Percentiles rank a stretch among this genome's conserved stretches.
Evolutionary conservation across 768 basidiomycete genomes (phyloP).

Genomic region (Trichaptum fuscoviolaceum): DNA sequence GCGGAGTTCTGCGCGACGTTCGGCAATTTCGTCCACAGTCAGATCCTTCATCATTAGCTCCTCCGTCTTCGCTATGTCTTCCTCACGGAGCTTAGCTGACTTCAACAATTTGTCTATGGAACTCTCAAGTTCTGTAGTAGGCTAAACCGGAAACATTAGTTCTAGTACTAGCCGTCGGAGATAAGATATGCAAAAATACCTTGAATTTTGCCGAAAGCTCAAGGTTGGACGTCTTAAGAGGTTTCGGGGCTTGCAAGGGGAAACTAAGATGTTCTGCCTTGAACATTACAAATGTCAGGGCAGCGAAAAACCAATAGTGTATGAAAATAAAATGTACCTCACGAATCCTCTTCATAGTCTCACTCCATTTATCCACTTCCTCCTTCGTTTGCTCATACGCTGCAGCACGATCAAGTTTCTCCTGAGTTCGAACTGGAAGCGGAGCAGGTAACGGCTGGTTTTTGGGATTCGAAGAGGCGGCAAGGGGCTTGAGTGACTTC

Average conservation of each 20-base stretch:
- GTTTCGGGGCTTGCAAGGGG: conserved; percentile 64
- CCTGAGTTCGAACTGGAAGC: conserved; percentile 79
- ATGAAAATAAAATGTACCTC: conserved; percentile 45
- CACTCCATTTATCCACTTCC: conserved; percentile 92
- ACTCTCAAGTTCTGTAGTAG: conserved; percentile 79
- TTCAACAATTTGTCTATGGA: conserved; percentile 78
- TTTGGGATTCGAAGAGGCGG: conserved; percentile 46
- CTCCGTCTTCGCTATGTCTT: conserved; percentile 73
- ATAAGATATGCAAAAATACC: conserved; percentile 31
- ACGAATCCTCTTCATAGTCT: conserved; percentile 86
- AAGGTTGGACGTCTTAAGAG: conserved; percentile 57
- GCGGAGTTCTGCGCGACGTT: conserved; percentile 75
- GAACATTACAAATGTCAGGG: conserved; percentile 9
- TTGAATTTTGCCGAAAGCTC: conserved; percentile 83
- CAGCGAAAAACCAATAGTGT: neutral
- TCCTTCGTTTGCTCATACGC: conserved; percentile 91
- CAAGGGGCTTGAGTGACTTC: conserved; percentile 62
- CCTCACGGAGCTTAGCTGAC: conserved; percentile 76
- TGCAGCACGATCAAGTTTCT: conserved; percentile 86
- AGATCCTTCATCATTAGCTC: conserved; percentile 81
- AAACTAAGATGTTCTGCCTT: conserved; percentile 87
- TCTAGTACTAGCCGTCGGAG: conserved; percentile 4
- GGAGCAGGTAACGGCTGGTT: conserved; percentile 70
- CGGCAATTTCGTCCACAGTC: conserved; percentile 78
- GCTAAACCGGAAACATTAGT: conserved; percentile 36